Conservation (phyloP, 306 rosid genomes). For the Acacia confusa region DNA sequence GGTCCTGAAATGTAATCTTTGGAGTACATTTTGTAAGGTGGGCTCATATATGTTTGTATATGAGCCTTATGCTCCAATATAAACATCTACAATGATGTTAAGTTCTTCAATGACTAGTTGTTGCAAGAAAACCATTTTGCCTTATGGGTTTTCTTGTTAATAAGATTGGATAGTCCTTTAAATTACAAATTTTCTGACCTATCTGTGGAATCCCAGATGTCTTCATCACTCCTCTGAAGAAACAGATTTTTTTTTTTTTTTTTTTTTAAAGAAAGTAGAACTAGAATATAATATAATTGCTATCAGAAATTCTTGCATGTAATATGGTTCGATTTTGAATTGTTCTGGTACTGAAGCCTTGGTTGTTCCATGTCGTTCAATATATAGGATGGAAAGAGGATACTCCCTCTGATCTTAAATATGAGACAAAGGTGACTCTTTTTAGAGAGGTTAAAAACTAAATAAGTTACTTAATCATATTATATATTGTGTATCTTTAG, state of each 20-base stretch:
- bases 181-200: not conserved
- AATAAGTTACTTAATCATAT: no score
- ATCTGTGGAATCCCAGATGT: not conserved
- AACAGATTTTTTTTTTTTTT: no score
- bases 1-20: not conserved
- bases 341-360: not conserved
- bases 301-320: not conserved
- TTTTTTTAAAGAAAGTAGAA: no score
- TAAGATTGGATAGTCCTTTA: not conserved
- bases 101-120: not conserved
- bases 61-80: not conserved
- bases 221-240: not conserved
- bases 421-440: no score
- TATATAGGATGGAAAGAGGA: not conserved
- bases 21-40: constrained; percentile 1
- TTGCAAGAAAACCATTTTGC: not conserved
- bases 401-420: no score
- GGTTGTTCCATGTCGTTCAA: not conserved
- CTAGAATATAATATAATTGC: not conserved
- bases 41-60: not conserved
- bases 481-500: no score
- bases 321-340: not conserved
- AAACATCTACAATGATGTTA: not conserved
- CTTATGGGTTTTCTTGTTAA: not conserved
- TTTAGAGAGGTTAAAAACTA: no score